phyloP scores from a whole-genome alignment of 2,329 filamentous ascomycete genomes.

The Waltergamsia citrina region DNA sequence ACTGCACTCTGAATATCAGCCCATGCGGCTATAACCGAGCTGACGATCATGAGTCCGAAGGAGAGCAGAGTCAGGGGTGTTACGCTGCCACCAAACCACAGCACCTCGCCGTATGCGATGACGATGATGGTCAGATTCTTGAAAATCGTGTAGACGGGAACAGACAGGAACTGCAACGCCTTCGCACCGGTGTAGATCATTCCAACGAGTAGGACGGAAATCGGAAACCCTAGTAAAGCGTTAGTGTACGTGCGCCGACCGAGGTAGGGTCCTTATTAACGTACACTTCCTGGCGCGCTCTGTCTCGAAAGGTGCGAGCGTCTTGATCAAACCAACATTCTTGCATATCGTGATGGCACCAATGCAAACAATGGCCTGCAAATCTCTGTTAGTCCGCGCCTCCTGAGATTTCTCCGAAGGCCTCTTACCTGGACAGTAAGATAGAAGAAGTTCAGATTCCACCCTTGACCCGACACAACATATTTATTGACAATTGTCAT shows the following conservation, averaged over 20 bases:
- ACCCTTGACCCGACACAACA: slow-evolving; percentile 80
- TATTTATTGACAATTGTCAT: slow-evolving; percentile 99
- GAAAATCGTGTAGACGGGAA: slow-evolving; percentile 99
- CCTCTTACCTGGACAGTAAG: slow-evolving; percentile 75
- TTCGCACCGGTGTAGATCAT: slow-evolving; percentile 99
- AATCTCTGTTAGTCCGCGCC: slow-evolving; percentile 3
- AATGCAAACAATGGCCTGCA: slow-evolving; percentile 80
- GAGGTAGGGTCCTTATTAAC: slow-evolving; percentile 16
- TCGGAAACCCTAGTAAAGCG: slow-evolving; percentile 72
- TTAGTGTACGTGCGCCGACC: slow-evolving; percentile 9
- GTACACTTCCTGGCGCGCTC: slow-evolving; percentile 90
- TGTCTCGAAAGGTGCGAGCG: slow-evolving; percentile 69
- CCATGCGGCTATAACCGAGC: slow-evolving; percentile 92
- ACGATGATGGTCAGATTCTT: slow-evolving; percentile 99
- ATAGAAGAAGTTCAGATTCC: slow-evolving; percentile 96
- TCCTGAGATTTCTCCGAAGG: background rate
- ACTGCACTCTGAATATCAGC: slow-evolving; percentile 88
- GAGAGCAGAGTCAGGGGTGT: slow-evolving; percentile 81
- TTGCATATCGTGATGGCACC: slow-evolving; percentile 77
- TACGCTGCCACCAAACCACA: slow-evolving; percentile 95
- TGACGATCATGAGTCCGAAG: slow-evolving; percentile 93
- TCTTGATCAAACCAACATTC: slow-evolving; percentile 70
- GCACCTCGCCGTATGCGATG: slow-evolving; percentile 94
- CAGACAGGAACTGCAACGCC: slow-evolving; percentile 90
- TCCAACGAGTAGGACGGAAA: slow-evolving; percentile 88